A percentile compares a stretch with the other conserved stretches of the same genome.
These are phyloP conservation scores for Imleria badia DNA, from an alignment of 768 basidiomycete genomes.

Conservation along the genomic window DNA sequence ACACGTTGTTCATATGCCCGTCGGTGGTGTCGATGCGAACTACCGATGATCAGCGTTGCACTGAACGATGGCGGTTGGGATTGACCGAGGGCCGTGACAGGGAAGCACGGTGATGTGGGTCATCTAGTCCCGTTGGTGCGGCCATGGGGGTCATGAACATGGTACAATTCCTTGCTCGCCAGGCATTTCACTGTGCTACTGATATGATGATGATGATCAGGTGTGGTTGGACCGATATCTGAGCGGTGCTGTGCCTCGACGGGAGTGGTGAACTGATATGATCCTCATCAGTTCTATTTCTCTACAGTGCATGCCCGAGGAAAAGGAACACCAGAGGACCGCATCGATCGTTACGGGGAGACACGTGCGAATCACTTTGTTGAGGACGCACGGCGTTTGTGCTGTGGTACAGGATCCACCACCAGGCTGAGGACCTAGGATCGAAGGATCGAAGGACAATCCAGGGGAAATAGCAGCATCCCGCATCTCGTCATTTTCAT, in stretches of 20 bases:
- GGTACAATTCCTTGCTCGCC: background rate
- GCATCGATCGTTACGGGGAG: constrained; percentile 1
- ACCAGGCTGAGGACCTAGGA: constrained; percentile 20
- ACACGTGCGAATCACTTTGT: constrained; percentile 20
- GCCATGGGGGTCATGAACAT: constrained; percentile 16
- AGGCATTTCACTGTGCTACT: background rate
- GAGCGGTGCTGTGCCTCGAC: constrained; percentile 14
- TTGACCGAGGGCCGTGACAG: constrained; percentile 4
- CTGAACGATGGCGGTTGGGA: background rate
- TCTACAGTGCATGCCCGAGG: constrained; percentile 5
- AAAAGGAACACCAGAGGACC: constrained; percentile 1
- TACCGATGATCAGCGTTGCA: constrained; percentile 5
- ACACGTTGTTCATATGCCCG: constrained; percentile 4
- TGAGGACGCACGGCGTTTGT: constrained; percentile 18
- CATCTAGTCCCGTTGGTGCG: background rate
- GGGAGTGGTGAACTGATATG: constrained; percentile 2
- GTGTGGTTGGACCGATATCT: background rate
- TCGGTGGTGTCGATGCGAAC: constrained; percentile 9
- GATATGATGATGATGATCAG: background rate
- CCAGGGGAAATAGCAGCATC: constrained; percentile 15
- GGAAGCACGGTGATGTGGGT: constrained; percentile 11
- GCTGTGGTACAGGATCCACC: constrained; percentile 29
- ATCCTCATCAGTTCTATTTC: constrained; percentile 23
- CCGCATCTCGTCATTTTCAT: constrained; percentile 29
- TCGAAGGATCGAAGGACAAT: constrained; percentile 24